Conservation (phyloP, 1,139 yeast species). For the Taphrina communis region DNA sequence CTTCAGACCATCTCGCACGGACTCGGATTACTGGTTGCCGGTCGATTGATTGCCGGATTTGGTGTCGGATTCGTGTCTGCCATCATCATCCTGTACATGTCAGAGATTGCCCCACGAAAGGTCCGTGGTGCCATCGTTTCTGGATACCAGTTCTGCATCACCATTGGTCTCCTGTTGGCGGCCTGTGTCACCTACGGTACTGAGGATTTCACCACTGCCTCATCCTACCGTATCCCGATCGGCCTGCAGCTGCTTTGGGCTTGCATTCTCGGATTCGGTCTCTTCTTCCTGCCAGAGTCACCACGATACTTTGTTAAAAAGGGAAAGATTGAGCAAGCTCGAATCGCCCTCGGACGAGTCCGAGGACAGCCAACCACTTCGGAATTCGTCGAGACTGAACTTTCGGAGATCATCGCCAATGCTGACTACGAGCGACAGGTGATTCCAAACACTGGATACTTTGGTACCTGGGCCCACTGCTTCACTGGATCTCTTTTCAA, state of each 20-base stretch:
- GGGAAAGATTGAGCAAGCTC: conserved; percentile 55
- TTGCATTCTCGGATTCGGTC: conserved; percentile 56
- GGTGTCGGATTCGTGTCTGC: conserved; percentile 75
- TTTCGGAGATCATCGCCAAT: conserved; percentile 55
- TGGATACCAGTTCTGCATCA: conserved; percentile 71
- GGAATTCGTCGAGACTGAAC: conserved; percentile 54
- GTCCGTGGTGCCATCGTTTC: conserved; percentile 73
- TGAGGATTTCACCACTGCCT: conserved; percentile 59
- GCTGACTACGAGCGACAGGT: conserved; percentile 54
- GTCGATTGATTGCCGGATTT: conserved; percentile 58
- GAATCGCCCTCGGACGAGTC: conserved; percentile 49
- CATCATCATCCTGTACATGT: conserved; percentile 68
- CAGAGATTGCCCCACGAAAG: conserved; percentile 72
- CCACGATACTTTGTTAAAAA: conserved; percentile 62
- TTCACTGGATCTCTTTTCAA: conserved; percentile 55
- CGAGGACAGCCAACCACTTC: conserved; percentile 56
- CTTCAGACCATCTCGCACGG: conserved; percentile 56
- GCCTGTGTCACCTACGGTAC: conserved; percentile 72
- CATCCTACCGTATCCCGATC: conserved; percentile 75
- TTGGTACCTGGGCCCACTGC: conserved; percentile 57
- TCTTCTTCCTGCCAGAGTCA: conserved; percentile 62
- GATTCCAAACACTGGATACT: conserved; percentile 55
- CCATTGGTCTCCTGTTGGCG: conserved; percentile 72
- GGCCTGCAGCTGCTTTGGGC: conserved; percentile 59
- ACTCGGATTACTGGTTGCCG: conserved; percentile 55